A percentile compares a stretch with the other conserved stretches of the same genome.
These are phyloP conservation scores for Sherardia arvensis DNA, from an alignment of 257 asterid species.

Conservation along the genomic window DNA sequence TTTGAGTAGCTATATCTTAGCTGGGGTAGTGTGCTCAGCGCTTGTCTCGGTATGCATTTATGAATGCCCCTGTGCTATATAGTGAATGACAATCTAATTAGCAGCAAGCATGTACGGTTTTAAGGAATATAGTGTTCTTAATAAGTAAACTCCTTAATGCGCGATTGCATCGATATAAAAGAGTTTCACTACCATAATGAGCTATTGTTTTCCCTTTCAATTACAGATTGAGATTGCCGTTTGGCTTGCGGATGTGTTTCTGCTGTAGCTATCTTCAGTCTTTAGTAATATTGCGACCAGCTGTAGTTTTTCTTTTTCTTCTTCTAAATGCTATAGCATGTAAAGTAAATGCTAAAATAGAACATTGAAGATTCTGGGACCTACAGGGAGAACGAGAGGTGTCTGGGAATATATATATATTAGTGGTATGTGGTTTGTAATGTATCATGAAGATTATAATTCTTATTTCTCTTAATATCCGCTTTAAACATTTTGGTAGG, in stretches of 20 bases:
- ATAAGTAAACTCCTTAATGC: not conserved
- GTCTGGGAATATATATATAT: too few relatives aligned
- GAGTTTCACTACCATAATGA: not conserved
- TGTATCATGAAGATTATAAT: not conserved
- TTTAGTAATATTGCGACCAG: not conserved
- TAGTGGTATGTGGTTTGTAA: not conserved
- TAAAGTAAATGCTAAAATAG: not conserved
- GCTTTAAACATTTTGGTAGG: not conserved
- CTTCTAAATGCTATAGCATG: not conserved
- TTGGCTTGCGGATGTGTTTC: not conserved
- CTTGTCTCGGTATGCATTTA: not conserved
- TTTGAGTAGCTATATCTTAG: conserved; percentile 11
- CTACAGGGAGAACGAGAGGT: too few relatives aligned
- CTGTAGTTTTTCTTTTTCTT: not conserved
- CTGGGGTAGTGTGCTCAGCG: conserved; percentile 14
- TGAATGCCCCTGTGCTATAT: not conserved
- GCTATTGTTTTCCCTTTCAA: not conserved
- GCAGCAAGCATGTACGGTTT: not conserved
- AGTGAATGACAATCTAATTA: not conserved
- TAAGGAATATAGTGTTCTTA: not conserved
- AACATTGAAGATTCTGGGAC: not conserved
- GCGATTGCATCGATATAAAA: not conserved
- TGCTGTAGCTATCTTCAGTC: not conserved
- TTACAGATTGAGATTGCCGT: not conserved
- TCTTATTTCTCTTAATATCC: not conserved